A percentile compares a stretch with the other conserved stretches of the same genome.
Evolutionary conservation across 2,329 filamentous ascomycete species (phyloP).

Genomic region (Westerdykella sp.): DNA sequence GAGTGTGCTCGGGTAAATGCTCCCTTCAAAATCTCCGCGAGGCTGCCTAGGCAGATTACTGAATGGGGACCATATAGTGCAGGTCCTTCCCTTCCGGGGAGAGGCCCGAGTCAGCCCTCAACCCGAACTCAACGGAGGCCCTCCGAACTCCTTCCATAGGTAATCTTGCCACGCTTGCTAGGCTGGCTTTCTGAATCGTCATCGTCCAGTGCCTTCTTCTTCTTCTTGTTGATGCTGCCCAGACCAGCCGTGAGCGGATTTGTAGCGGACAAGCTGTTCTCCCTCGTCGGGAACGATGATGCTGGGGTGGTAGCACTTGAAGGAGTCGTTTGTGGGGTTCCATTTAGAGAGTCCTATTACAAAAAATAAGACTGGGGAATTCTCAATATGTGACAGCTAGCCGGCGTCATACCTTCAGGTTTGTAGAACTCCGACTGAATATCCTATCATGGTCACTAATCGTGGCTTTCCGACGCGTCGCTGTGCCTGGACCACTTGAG

Average conservation of each 20-base stretch:
- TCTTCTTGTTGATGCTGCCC: slow-evolving; percentile 40
- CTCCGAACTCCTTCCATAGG: slow-evolving; percentile 31
- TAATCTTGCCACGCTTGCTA: slow-evolving; percentile 45
- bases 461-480: slow-evolving; percentile 55
- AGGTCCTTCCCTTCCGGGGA: no score
- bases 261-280: slow-evolving; percentile 40
- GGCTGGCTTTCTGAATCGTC: slow-evolving; percentile 43
- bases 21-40: no score
- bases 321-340: slow-evolving; percentile 32
- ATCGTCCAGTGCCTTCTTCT: slow-evolving; percentile 40
- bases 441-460: slow-evolving; percentile 66
- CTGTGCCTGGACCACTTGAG: slow-evolving; percentile 33
- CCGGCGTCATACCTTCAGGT: slow-evolving; percentile 31
- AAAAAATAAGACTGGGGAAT: not conserved
- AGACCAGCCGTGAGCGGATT: slow-evolving; percentile 31
- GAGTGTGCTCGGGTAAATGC: no score
- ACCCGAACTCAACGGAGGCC: no score
- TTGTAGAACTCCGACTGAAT: slow-evolving; percentile 49
- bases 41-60: no score
- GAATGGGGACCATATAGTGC: no score
- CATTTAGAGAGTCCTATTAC: not conserved
- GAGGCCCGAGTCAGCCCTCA: no score
- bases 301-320: slow-evolving; percentile 46
- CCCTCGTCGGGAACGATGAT: slow-evolving; percentile 42
- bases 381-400: not conserved